Evolutionary conservation across 495 filamentous ascomycete genomes (phyloP), one percentile per base, ranked within the genome.

Genomic region (Xylaria acuta): DNA sequence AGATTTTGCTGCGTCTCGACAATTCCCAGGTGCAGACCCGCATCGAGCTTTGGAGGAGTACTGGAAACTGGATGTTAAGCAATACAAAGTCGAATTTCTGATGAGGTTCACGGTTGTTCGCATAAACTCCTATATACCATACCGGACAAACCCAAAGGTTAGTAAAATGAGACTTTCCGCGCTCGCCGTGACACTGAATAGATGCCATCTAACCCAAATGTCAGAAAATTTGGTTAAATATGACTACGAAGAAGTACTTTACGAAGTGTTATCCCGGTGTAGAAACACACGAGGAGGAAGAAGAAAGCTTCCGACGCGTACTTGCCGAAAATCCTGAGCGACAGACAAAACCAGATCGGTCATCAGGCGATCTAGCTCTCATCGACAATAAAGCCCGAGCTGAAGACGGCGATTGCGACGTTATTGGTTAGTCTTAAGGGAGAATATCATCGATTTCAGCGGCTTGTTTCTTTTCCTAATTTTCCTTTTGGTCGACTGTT

Each of bases 181-280:
- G 58, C 20, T 60, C 9, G 7, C 20, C 20, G 7, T 12, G 34
- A 60, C 18, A 7, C 34, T 38, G 5, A 34, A 34, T 38, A n/a
- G 20, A 14, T 60, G 18, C 16, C 22, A 14, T 34, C n/a, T 38
- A 60, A 60, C 58, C 3, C 16, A 22, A 22, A 1, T 22, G 58
- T 14, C 11, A 60, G 34, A 22, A 6, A 6, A 38, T 38, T 12
- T 60, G 58, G 58, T 7, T 36, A 22, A 38, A 60, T 38, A 36
- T 60, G 58, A 34, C 30, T 14, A 60, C 58, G 14, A 38, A 60
- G 58, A 38, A 60, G 58, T 60, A 6, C 58, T 56, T 32, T 32
- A 32, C 38, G 8, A 14, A 12, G 32, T 1, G 18, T 38, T 2
- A 1, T 22, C 20, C 53, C 20, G 25, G 11, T 27, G 11, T 4